Evolutionary conservation across 345 rosid genomes (phyloP).

Genomic region (Linum usitatissimum): DNA sequence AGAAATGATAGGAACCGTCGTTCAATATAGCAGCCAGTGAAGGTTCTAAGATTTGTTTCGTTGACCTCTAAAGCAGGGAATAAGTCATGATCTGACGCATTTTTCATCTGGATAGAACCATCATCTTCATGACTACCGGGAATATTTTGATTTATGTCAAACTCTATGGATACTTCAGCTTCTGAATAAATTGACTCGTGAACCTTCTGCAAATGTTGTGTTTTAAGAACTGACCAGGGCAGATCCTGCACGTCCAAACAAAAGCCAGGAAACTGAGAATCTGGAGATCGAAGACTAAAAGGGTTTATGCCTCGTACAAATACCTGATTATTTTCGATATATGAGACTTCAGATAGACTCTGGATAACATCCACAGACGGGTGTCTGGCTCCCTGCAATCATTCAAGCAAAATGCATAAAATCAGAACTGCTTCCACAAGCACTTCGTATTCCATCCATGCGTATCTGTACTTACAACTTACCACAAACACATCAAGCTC

Average conservation of each 20-base stretch:
- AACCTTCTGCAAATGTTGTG: constrained; percentile 26
- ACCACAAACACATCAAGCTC: constrained; percentile 48
- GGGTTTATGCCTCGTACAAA: no score
- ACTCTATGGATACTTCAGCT: constrained; percentile 35
- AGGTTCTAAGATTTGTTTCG: constrained; percentile 35
- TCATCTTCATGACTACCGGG: constrained; percentile 32
- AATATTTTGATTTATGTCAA: constrained; percentile 25
- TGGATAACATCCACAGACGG: constrained; percentile 25
- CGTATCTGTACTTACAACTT: constrained; percentile 10
- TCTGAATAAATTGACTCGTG: constrained; percentile 42
- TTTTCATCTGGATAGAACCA: constrained; percentile 24
- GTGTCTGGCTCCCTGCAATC: constrained; percentile 34
- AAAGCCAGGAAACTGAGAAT: background rate
- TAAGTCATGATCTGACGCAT: constrained; percentile 19
- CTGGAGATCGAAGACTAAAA: background rate
- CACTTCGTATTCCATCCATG: background rate
- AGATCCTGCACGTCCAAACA: constrained; percentile 33
- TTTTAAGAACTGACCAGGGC: constrained; percentile 15
- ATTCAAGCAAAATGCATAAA: background rate
- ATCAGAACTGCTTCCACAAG: background rate
- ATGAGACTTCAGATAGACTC: constrained; percentile 31
- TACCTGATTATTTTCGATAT: constrained; percentile 37
- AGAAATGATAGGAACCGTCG: constrained; percentile 42
- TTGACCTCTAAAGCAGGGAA: constrained; percentile 70
- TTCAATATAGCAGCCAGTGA: constrained; percentile 28